Evolutionary conservation across 2,329 filamentous ascomycete genomes (phyloP), one percentile per base, ranked within the genome.

Genomic region (Juglanconis juglandina): DNA sequence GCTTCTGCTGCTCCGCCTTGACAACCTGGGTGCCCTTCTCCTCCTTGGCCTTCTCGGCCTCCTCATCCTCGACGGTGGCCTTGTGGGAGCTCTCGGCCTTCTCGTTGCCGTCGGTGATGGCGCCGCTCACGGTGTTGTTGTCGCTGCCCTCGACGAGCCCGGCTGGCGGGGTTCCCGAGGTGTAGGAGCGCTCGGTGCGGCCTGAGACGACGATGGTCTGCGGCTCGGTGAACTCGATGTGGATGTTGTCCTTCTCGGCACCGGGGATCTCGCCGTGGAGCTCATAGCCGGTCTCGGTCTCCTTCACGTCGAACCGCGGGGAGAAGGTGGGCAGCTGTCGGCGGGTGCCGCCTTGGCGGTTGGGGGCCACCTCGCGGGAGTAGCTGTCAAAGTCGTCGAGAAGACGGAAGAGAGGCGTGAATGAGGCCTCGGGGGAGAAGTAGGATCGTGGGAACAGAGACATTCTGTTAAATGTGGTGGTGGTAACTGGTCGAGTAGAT

Each of bases 231-330:
- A 93, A 94, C 70, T 94, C 90, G 70, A 94, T 89, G 71, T 82
- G 79, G 69, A 95, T 79, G 69, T 92, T 80, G 67, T 90, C 86
- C 76, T 91, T 89, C 64, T 84, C 83, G 67, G 93, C 79, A 58
- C 91, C 91, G 0, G 90, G 87, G 5, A 94, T 84, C 74, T 94
- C 90, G 68, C 90, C 91, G 68, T 93, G 86, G 24, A 94, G 87
- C 75, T 94, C 87, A 71, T 92, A 94, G 64, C 78, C 72, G 5
- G 85, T 75, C 63, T 82, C 81, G 11, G 82, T 84, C 77, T 95
- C 91, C 72, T 84, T 87, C 63, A 93, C 81, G 68, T 94, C 90
- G 70, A 94, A 94, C 75, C 87, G 89, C 58, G 90, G 91, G 60
- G 84, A 82, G 82, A 92, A 93, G 69, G 83, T 78, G 51, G 78